phyloP scores from a whole-genome alignment of 257 asterid species.

The Salvia rosmarinus region DNA sequence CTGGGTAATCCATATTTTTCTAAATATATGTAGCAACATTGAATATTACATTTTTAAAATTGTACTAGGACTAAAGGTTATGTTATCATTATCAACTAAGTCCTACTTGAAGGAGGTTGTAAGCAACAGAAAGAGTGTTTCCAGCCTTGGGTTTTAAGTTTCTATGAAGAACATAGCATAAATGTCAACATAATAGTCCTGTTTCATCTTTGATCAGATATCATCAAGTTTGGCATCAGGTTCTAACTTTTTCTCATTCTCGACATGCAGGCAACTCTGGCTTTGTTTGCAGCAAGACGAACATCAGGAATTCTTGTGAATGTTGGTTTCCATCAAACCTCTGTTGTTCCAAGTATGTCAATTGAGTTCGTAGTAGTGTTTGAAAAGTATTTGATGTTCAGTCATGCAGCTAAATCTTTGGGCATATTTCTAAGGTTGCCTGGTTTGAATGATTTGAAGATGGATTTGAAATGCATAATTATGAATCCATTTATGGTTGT shows the following conservation, averaged over 20 bases:
- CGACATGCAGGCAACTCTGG: constrained; percentile 75
- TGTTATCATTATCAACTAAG: not conserved
- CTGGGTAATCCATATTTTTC: not conserved
- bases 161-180: not conserved
- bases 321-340: constrained; percentile 90
- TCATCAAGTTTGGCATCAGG: constrained; percentile 24
- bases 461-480: not conserved
- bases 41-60: constrained; percentile 7
- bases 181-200: not conserved
- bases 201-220: constrained; percentile 22
- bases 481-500: constrained; percentile 1
- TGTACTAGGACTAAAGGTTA: constrained; percentile 15
- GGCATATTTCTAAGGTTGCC: not conserved
- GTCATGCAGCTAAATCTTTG: not conserved
- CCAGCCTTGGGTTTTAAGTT: not conserved
- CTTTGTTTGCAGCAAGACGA: constrained; percentile 86
- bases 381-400: constrained; percentile 22
- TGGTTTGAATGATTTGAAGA: no score
- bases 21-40: not conserved
- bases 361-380: constrained; percentile 9
- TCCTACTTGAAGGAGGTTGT: not conserved
- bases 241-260: constrained; percentile 15
- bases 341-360: constrained; percentile 85
- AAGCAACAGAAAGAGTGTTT: constrained; percentile 1
- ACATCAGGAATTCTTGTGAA: constrained; percentile 93